These are phyloP conservation scores for Erysiphe pulchra DNA, from an alignment of 2,329 filamentous ascomycete genomes.

Conservation along the genomic window DNA sequence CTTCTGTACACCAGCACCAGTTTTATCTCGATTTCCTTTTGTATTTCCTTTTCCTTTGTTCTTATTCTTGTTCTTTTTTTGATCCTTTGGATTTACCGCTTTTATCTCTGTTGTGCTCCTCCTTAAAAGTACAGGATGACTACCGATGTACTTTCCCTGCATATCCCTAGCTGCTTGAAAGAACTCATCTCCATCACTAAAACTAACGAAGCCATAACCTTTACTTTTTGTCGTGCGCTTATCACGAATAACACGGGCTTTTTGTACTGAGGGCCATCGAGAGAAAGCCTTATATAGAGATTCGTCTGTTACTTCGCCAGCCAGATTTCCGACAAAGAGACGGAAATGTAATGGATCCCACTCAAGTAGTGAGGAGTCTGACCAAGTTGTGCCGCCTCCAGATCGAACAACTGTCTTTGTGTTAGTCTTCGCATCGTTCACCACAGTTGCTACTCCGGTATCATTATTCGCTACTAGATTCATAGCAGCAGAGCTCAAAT, in stretches of 20 bases:
- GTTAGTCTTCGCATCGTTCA: constrained; percentile 24
- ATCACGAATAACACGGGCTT: constrained; percentile 80
- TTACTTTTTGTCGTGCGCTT: constrained; percentile 92
- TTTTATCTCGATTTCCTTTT: constrained; percentile 14
- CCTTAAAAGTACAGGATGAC: constrained; percentile 69
- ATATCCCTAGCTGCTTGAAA: constrained; percentile 93
- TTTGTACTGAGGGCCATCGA: constrained; percentile 67
- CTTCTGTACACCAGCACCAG: constrained; percentile 29
- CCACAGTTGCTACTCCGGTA: constrained; percentile 18
- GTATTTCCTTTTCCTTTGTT: constrained; percentile 17
- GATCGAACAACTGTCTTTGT: constrained; percentile 71
- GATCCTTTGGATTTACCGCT: constrained; percentile 40
- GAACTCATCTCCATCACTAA: constrained; percentile 84
- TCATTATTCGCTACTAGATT: constrained; percentile 20
- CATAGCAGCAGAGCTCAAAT: constrained; percentile 44
- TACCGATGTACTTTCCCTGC: constrained; percentile 98
- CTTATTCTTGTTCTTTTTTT: constrained; percentile 20
- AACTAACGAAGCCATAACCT: constrained; percentile 90
- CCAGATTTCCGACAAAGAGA: constrained; percentile 87
- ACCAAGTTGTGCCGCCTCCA: constrained; percentile 83
- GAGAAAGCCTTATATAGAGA: constrained; percentile 83
- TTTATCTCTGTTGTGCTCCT: constrained; percentile 85
- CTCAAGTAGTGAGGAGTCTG: constrained; percentile 65
- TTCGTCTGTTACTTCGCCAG: constrained; percentile 92
- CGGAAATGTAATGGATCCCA: constrained; percentile 92